Conservation (phyloP, 805 yeast species). For the Nakazawaea holstii region DNA sequence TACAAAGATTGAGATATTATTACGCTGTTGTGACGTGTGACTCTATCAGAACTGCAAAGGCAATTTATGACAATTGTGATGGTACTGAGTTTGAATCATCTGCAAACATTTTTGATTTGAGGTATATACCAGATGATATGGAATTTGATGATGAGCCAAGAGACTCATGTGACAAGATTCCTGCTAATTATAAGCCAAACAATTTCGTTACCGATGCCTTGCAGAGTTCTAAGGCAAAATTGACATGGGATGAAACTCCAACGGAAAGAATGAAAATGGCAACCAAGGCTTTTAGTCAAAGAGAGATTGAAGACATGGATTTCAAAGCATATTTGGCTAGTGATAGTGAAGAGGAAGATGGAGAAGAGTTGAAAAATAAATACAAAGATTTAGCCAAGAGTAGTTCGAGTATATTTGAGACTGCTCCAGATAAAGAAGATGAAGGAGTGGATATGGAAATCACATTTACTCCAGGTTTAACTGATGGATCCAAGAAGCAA, state of each 20-base stretch:
- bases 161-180: constrained; percentile 68
- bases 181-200: constrained; percentile 74
- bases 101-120: constrained; percentile 86
- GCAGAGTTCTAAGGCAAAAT: constrained; percentile 91
- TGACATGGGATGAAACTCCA: constrained; percentile 99
- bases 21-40: constrained; percentile 90
- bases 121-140: constrained; percentile 93
- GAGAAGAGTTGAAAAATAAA: constrained; percentile 42
- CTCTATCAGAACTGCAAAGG: constrained; percentile 60
- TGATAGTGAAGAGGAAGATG: constrained; percentile 55
- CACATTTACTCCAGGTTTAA: constrained; percentile 86
- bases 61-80: constrained; percentile 82
- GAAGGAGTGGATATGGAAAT: constrained; percentile 89
- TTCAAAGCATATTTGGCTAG: constrained; percentile 88
- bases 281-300: constrained; percentile 76
- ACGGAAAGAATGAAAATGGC: constrained; percentile 76
- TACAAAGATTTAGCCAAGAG: constrained; percentile 54
- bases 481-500: constrained; percentile 33
- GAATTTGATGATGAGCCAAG: constrained; percentile 73
- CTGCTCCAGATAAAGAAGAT: constrained; percentile 36
- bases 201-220: constrained; percentile 88
- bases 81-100: constrained; percentile 95
- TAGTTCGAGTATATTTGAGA: constrained; percentile 30
- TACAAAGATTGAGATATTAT: constrained; percentile 87
- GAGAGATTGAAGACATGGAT: constrained; percentile 87